A percentile compares a stretch with the other conserved stretches of the same genome.
These are phyloP conservation scores for Paraglomus brasilianum DNA, from an alignment of 192 early-diverging fungal genomes.

Conservation along the genomic window DNA sequence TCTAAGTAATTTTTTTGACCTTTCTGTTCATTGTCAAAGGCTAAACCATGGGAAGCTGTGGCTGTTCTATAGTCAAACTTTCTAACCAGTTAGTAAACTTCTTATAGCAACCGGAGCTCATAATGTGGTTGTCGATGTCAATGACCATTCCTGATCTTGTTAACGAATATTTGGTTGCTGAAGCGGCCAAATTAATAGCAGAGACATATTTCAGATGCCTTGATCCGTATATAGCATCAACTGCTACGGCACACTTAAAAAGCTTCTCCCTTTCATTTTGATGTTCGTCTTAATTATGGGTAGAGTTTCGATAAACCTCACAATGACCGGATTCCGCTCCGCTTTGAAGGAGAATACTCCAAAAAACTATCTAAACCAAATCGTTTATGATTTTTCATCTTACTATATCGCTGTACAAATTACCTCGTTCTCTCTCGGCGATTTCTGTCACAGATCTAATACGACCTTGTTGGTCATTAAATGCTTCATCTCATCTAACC, in stretches of 20 bases:
- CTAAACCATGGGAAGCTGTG: not conserved
- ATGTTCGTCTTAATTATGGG: conserved; percentile 7
- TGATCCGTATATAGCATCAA: conserved; percentile 12
- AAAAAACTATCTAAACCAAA: conserved; percentile 14
- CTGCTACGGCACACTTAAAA: conserved; percentile 9
- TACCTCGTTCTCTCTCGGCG: not conserved
- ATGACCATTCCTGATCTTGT: conserved; percentile 5
- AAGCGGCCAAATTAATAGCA: conserved; percentile 7
- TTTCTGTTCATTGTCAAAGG: conserved; percentile 17
- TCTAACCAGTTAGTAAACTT: conserved; percentile 21
- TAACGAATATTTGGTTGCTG: conserved; percentile 5
- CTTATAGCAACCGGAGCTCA: not conserved
- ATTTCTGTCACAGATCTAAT: conserved; percentile 5
- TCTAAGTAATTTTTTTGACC: conserved; percentile 17
- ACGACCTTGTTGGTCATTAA: conserved; percentile 7
- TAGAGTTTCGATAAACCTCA: conserved; percentile 9
- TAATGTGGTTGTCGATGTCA: conserved; percentile 10
- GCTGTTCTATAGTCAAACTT: conserved; percentile 10
- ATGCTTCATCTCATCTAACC: not conserved
- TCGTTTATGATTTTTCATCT: not conserved
- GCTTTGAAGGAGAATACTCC: conserved; percentile 5
- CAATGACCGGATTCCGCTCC: not conserved
- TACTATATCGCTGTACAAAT: conserved; percentile 1
- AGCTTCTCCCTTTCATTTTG: conserved; percentile 1
- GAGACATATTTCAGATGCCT: conserved; percentile 4